Conservation (phyloP, 179 eudicot genomes). For the Drosera spatulata region DNA sequence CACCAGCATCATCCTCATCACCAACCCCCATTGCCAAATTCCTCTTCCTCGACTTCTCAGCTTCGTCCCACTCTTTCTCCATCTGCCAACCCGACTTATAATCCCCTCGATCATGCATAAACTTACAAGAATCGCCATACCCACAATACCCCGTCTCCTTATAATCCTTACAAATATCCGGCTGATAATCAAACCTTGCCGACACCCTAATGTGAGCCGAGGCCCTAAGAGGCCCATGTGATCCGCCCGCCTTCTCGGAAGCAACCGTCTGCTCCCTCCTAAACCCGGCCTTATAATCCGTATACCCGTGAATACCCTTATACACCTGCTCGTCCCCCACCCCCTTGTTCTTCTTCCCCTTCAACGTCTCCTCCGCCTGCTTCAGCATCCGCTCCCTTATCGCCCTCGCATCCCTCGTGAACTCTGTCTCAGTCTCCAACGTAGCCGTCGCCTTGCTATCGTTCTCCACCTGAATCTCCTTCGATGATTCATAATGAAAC, state of each 20-base stretch:
- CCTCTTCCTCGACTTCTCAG: constrained; percentile 64
- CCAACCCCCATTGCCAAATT: constrained; percentile 54
- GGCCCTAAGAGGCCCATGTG: constrained; percentile 93
- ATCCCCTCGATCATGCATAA: constrained; percentile 95
- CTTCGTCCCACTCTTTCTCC: constrained; percentile 93
- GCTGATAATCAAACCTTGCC: constrained; percentile 91
- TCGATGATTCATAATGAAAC: constrained; percentile 80
- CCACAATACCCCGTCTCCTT: constrained; percentile 96
- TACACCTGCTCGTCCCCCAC: constrained; percentile 65
- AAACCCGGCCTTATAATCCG: constrained; percentile 88
- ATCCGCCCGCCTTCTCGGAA: constrained; percentile 83
- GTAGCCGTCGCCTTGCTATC: constrained; percentile 88
- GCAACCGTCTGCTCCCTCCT: constrained; percentile 75
- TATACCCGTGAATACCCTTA: constrained; percentile 75
- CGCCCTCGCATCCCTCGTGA: constrained; percentile 33
- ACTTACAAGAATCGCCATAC: constrained; percentile 94
- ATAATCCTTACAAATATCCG: constrained; percentile 91
- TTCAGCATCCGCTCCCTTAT: constrained; percentile 32
- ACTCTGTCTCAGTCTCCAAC: constrained; percentile 83
- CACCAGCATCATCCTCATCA: constrained; percentile 33
- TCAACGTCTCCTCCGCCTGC: constrained; percentile 29
- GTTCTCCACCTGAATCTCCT: constrained; percentile 56
- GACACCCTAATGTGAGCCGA: constrained; percentile 90
- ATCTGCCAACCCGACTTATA: constrained; percentile 96
- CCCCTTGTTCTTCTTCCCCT: constrained; percentile 16